Evolutionary conservation across 1,284 basidiomycete species (phyloP).

Genomic region (Rhodotorula sp.): DNA sequence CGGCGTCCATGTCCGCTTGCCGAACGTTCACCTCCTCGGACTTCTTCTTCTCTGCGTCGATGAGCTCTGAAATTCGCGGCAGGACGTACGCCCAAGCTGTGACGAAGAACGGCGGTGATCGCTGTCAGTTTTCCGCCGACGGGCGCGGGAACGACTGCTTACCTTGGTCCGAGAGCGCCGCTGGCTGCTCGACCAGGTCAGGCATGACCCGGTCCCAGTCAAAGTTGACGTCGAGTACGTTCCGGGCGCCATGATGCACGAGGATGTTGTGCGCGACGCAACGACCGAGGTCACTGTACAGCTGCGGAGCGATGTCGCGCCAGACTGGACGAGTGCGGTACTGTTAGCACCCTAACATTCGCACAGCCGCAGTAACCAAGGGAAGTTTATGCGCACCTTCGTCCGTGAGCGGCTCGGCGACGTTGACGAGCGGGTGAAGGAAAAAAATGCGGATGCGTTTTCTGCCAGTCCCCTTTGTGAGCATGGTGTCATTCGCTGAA

Average conservation of each 20-base stretch:
- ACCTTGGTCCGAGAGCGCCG: background rate
- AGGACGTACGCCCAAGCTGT: constrained; percentile 9
- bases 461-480: background rate
- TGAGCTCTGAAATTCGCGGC: constrained; percentile 1
- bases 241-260: background rate
- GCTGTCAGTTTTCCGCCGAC: background rate
- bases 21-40: background rate
- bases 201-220: background rate
- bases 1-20: background rate
- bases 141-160: background rate
- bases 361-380: background rate
- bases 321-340: background rate
- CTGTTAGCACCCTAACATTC: background rate
- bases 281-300: constrained; percentile 4
- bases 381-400: background rate
- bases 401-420: constrained; percentile 12
- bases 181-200: constrained; percentile 3
- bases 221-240: background rate
- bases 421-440: background rate
- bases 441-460: background rate
- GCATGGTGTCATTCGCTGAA: background rate
- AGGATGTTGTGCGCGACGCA: background rate
- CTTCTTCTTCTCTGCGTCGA: background rate
- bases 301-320: background rate
- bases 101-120: too few relatives aligned